Conservation (phyloP, 345 rosid species). For the Salix viminalis region DNA sequence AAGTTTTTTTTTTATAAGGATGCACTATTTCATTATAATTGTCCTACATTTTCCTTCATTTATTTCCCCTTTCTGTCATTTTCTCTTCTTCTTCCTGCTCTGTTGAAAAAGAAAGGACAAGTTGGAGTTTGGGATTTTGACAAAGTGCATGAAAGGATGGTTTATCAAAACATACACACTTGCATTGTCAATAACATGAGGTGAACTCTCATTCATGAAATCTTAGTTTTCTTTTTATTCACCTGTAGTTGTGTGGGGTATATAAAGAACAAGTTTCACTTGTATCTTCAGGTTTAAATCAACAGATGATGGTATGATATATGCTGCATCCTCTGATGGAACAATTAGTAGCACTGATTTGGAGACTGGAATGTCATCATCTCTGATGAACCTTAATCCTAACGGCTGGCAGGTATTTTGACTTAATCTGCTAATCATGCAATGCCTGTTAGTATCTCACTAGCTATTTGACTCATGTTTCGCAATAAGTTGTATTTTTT, state of each 20-base stretch:
- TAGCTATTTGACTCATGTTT: too few relatives aligned
- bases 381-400: conserved; percentile 82
- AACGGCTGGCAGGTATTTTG: conserved; percentile 82
- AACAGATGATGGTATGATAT: conserved; percentile 66
- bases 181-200: conserved; percentile 88
- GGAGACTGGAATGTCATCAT: conserved; percentile 81
- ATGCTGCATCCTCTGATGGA: conserved; percentile 94
- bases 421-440: not conserved
- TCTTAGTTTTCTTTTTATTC: not conserved
- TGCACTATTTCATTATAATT: not conserved
- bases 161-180: conserved; percentile 73
- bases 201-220: conserved; percentile 24
- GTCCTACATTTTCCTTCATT: not conserved
- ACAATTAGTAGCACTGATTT: conserved; percentile 83
- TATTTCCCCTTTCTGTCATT: not conserved
- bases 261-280: not conserved
- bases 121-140: conserved; percentile 92
- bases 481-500: too few relatives aligned
- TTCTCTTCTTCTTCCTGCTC: conserved; percentile 6
- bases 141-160: conserved; percentile 80
- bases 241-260: not conserved
- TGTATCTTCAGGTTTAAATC: conserved; percentile 61
- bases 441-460: not conserved
- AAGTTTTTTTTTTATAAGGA: not conserved
- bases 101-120: conserved; percentile 80